phyloP scores from a whole-genome alignment of 768 basidiomycete genomes.

The Lactarius hatsudake region DNA sequence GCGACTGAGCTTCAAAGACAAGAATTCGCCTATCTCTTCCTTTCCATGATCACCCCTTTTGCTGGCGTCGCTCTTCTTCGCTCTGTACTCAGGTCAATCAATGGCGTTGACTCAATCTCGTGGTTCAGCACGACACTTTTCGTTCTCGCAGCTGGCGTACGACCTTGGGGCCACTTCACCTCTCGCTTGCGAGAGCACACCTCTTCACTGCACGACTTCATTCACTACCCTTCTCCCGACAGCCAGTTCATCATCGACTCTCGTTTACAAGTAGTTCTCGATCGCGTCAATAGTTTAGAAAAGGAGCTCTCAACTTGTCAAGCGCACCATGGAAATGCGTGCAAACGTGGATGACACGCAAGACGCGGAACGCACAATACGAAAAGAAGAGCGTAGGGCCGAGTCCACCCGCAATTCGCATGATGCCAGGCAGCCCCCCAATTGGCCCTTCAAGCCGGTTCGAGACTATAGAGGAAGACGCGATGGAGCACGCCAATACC shows the following conservation, averaged over 20 bases:
- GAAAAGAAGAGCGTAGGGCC: slow-evolving; percentile 51
- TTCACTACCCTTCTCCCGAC: slow-evolving; percentile 54
- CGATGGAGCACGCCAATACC: slow-evolving; percentile 12
- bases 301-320: slow-evolving; percentile 41
- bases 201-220: slow-evolving; percentile 56
- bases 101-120: slow-evolving; percentile 60
- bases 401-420: slow-evolving; percentile 37
- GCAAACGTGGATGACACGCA: slow-evolving; percentile 51
- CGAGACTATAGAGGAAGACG: slow-evolving; percentile 40
- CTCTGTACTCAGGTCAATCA: slow-evolving; percentile 49
- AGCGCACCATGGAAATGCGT: slow-evolving; percentile 36
- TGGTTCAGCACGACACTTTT: slow-evolving; percentile 82
- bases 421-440: slow-evolving; percentile 34
- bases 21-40: slow-evolving; percentile 61
- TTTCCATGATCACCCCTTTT: slow-evolving; percentile 65
- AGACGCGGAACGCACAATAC: slow-evolving; percentile 47
- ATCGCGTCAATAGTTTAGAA: slow-evolving; percentile 50
- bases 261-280: slow-evolving; percentile 35
- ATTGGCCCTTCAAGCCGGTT: slow-evolving; percentile 30
- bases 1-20: slow-evolving; percentile 55
- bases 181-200: slow-evolving; percentile 61
- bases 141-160: slow-evolving; percentile 75
- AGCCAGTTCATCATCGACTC: slow-evolving; percentile 34
- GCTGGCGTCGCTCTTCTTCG: slow-evolving; percentile 67
- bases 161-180: slow-evolving; percentile 74